Base-by-base conservation (phyloP, 768 basidiomycete species). In the Phlebiopsis flavidoalba region DNA sequence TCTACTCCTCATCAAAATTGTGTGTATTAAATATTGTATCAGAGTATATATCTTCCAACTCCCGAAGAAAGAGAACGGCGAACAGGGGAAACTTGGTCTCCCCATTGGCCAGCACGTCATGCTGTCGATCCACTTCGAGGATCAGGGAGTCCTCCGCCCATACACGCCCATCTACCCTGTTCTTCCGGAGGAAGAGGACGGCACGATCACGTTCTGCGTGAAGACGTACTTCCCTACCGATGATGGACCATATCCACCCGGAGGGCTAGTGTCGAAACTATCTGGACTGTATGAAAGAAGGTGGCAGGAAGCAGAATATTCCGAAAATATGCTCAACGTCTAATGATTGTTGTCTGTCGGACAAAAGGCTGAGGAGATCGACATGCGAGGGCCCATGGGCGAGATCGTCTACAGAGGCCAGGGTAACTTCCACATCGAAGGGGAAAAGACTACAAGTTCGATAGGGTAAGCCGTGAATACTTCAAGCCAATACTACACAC, bases 221-320 rank as follows among this genome's bases (percentile, higher is more conserved):
- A 68, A 68, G 65, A 68, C 67, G 35, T 68, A 66, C 56, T 36
- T 64, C 19, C 67, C 65, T 2, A 43, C 62, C 0, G 61, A 59
- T 0, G 59, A 35, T 8, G 59, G 53, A 12, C 59, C 65, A 24
- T 66, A 65, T 53, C 63, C 67, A 8, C 67, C 64, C 19, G 67
- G 67, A 5, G 67, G 67, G 5, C 63, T 65, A 17, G 46, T 66
- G 3, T 66, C 65, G 6, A 68, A n/a, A 68, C 36, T 68, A 65
- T 49, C 57, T 68, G n/a, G 67, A 68, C 43, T 60, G 59, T 37
- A 66, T 68, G 64, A 40, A 60, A 17, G 64, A 40, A 60, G 21
- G 59, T 60, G 33, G n/a, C n/a, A n/a, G n/a, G n/a, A n/a, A 64
- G 64, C 61, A 21, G 21, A 64, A 24, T 0, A 3, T 49, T 19